phyloP scores from a whole-genome alignment of 2,329 filamentous ascomycete species.

The Lasiodiplodia gonubiensis region DNA sequence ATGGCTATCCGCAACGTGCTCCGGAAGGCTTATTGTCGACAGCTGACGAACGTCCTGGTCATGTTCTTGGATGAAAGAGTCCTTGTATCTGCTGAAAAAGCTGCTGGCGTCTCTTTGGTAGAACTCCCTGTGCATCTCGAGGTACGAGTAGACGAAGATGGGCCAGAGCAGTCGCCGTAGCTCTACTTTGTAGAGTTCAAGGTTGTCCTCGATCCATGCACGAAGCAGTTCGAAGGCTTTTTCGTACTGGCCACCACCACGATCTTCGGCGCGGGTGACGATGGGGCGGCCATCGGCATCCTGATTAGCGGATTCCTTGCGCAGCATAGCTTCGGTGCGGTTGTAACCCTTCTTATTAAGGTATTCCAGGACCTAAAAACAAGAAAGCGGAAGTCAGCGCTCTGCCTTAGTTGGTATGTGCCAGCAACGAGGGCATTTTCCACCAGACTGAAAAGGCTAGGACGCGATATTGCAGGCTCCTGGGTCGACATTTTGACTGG shows the following conservation, averaged over 20 bases:
- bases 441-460: not conserved
- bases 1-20: constrained; percentile 77
- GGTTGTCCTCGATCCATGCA: constrained; percentile 86
- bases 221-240: constrained; percentile 75
- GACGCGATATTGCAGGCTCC: not conserved
- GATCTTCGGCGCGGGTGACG: constrained; percentile 67
- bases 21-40: constrained; percentile 73
- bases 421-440: not conserved
- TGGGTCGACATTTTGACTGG: not conserved
- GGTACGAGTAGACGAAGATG: constrained; percentile 88
- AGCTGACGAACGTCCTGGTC: constrained; percentile 79
- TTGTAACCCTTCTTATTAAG: constrained; percentile 94
- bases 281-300: constrained; percentile 81
- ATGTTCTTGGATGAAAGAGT: constrained; percentile 76
- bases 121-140: constrained; percentile 76
- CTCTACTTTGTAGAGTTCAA: constrained; percentile 96
- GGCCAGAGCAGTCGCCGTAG: constrained; percentile 89
- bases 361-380: constrained; percentile 81
- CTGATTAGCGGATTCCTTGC: constrained; percentile 85
- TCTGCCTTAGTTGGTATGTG: not conserved
- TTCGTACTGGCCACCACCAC: constrained; percentile 76
- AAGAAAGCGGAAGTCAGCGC: too few relatives aligned
- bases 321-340: constrained; percentile 87
- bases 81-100: constrained; percentile 73
- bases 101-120: constrained; percentile 73